Evolutionary conservation across 805 yeast species (phyloP).

Genomic region (Wickerhamomyces bovis): DNA sequence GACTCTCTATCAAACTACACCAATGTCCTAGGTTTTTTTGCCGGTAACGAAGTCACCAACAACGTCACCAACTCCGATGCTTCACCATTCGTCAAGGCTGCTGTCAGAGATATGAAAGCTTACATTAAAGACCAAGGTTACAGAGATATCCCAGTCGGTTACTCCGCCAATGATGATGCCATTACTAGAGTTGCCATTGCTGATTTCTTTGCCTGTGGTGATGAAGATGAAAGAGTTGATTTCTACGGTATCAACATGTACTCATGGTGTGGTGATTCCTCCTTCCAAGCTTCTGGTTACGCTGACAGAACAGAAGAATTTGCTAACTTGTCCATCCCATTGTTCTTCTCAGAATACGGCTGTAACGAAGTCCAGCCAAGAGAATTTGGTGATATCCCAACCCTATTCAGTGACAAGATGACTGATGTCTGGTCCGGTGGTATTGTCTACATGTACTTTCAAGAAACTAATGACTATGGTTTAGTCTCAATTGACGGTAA

Average conservation of each 20-base stretch:
- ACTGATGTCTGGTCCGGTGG: conserved; percentile 94
- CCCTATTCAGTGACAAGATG: conserved; percentile 65
- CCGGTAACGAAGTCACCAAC: conserved; percentile 87
- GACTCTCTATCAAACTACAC: conserved; percentile 66
- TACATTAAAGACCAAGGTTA: conserved; percentile 61
- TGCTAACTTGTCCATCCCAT: conserved; percentile 66
- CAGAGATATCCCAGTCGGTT: conserved; percentile 79
- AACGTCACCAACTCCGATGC: conserved; percentile 67
- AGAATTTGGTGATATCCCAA: conserved; percentile 65
- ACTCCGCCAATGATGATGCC: conserved; percentile 78
- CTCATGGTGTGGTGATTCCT: conserved; percentile 77
- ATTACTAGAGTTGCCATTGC: conserved; percentile 68
- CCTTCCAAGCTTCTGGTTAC: conserved; percentile 61
- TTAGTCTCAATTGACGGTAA: conserved; percentile 51
- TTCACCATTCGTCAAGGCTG: conserved; percentile 86
- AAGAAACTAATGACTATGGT: conserved; percentile 81
- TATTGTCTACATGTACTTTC: conserved; percentile 85
- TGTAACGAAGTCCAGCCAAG: conserved; percentile 74
- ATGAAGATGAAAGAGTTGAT: conserved; percentile 49
- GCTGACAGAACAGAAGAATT: conserved; percentile 66
- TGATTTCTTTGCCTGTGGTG: conserved; percentile 77
- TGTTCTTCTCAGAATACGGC: conserved; percentile 86
- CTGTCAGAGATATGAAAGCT: conserved; percentile 71
- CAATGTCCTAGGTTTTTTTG: conserved; percentile 82
- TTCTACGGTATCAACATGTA: conserved; percentile 84